Conservation (phyloP, 1,284 basidiomycete species). For the Ceratobasidium sp. region DNA sequence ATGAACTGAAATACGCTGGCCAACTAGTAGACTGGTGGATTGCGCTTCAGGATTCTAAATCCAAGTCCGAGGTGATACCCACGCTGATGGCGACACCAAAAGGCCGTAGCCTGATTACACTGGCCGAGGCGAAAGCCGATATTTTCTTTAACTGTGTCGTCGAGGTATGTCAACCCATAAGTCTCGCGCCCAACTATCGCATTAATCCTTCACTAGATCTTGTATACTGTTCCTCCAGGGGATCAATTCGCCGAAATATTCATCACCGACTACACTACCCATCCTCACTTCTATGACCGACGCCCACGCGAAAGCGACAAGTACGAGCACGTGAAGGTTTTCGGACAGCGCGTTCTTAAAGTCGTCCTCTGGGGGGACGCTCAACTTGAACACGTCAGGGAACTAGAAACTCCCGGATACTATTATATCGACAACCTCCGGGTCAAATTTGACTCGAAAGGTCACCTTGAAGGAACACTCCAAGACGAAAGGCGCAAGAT, state of each 20-base stretch:
- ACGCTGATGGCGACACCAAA: slow-evolving; percentile 4
- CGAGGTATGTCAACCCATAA: not conserved
- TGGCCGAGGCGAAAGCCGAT: slow-evolving; percentile 19
- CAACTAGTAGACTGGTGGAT: slow-evolving; percentile 27
- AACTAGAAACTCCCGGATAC: slow-evolving; percentile 15
- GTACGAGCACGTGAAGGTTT: slow-evolving; percentile 16
- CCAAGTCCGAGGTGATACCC: not conserved
- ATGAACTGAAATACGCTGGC: slow-evolving; percentile 17
- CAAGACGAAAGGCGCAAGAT: slow-evolving; percentile 31
- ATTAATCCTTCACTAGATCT: slow-evolving; percentile 1
- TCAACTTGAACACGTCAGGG: slow-evolving; percentile 17
- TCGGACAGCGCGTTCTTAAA: slow-evolving; percentile 23
- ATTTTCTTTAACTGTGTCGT: slow-evolving; percentile 29
- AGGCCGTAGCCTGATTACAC: slow-evolving; percentile 11
- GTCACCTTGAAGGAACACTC: slow-evolving; percentile 19
- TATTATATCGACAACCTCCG: slow-evolving; percentile 33
- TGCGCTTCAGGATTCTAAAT: slow-evolving; percentile 10
- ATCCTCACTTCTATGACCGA: slow-evolving; percentile 21
- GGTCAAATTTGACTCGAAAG: slow-evolving; percentile 33
- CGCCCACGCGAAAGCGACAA: slow-evolving; percentile 7
- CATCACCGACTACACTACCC: slow-evolving; percentile 17
- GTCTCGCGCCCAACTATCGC: not conserved
- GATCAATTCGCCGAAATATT: slow-evolving; percentile 26
- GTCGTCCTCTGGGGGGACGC: slow-evolving; percentile 21
- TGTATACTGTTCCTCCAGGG: slow-evolving; percentile 10